Evolutionary conservation across 2,329 filamentous ascomycete species (phyloP), one percentile per base, ranked within the genome.

Genomic region (Pezicula radicicola): DNA sequence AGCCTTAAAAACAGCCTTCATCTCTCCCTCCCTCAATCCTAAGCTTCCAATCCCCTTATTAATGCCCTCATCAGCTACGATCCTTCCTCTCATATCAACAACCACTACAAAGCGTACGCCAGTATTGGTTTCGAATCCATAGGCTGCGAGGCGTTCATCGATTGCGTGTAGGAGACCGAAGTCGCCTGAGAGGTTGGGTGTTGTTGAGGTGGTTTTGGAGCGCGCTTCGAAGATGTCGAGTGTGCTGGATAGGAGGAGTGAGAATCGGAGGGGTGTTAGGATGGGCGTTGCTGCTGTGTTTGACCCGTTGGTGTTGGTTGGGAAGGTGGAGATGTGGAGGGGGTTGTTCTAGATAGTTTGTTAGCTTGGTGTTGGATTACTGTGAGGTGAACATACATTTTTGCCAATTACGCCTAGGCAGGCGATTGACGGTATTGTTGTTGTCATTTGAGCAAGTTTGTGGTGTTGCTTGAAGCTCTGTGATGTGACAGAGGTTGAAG

Each of bases 71-170:
- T 36, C 56, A 19, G 53, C 53, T 30, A 50, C 52, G 35, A 25
- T 48, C 49, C 87, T 77, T 1, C 91, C 92, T 60, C 91, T 84
- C 81, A 96, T 91, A 72, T 99, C 93, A 28, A 97, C 87, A 3
- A 97, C 83, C 56, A 91, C 87, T 33, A 97, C 85, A 65, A 99
- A 85, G 68, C 93, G 92, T 57, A 96, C 84, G 39, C 91, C 91
- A 0, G 94, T 97, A 71, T 96, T 97, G 51, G 94, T 97, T 71
- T 97, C 83, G 84, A 90, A 97, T 63, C 94, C 94, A 74, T 97
- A 99, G 60, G 91, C 88, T 35, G 92, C 91, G 44, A 97, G 80
- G 25, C 92, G 83, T 73, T 99, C 93, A 74, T 97, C 94, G 54
- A 97, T 80, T 53, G 92, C 91, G 73, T 97, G 93, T 47, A 99